Evolutionary conservation across 2,329 filamentous ascomycete genomes (phyloP).

Genomic region (Myotisia sp.): DNA sequence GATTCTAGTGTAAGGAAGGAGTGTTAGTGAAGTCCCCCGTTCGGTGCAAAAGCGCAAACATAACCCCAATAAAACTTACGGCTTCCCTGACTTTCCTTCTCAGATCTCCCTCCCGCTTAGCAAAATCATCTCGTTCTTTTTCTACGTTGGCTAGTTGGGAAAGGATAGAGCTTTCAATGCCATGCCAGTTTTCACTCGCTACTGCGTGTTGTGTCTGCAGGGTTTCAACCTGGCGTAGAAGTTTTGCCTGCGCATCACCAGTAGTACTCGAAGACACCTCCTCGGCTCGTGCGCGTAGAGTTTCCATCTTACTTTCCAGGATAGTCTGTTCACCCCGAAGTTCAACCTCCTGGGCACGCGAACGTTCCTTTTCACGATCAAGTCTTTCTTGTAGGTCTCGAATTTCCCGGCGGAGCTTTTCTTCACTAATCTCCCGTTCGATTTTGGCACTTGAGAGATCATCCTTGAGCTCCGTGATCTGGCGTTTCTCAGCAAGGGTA

Average conservation of each 20-base stretch:
- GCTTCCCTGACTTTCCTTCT: conserved; percentile 78
- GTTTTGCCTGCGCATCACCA: conserved; percentile 74
- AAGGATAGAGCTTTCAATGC: conserved; percentile 75
- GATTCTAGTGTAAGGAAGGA: conserved; percentile 46
- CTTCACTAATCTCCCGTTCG: conserved; percentile 61
- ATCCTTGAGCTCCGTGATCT: conserved; percentile 42
- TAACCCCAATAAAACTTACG: conserved; percentile 37
- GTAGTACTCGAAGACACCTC: conserved; percentile 72
- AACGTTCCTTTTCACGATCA: conserved; percentile 56
- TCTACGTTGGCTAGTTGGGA: conserved; percentile 65
- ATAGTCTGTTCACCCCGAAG: conserved; percentile 61
- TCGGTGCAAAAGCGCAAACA: too few species aligned
- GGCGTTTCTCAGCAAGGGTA: conserved; percentile 49
- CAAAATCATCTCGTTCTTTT: conserved; percentile 78
- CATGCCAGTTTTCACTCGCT: conserved; percentile 94
- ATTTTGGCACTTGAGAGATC: conserved; percentile 52
- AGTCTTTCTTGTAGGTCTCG: conserved; percentile 59
- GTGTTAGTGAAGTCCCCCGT: background rate
- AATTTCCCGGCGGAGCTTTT: conserved; percentile 52
- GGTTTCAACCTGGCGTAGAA: conserved; percentile 86
- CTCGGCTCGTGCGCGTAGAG: conserved; percentile 70
- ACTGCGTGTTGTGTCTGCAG: conserved; percentile 89
- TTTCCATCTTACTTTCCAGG: conserved; percentile 80
- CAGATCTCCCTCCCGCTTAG: conserved; percentile 70
- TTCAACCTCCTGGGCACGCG: conserved; percentile 56